phyloP scores from a whole-genome alignment of 805 yeast genomes.

The Tetrapisispora phaffii region DNA sequence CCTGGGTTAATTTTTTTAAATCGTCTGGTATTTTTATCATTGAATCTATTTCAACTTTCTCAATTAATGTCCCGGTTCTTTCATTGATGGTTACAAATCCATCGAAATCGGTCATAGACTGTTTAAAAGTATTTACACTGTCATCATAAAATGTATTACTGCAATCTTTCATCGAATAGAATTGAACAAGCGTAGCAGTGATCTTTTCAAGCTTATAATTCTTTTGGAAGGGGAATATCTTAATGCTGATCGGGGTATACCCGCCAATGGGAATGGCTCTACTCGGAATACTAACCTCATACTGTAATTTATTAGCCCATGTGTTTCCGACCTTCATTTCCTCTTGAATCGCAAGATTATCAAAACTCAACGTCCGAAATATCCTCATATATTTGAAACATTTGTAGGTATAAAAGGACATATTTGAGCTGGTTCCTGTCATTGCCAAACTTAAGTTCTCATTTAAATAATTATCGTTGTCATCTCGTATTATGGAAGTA shows the following conservation, averaged over 20 bases:
- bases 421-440: not conserved
- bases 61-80: slow-evolving; percentile 29
- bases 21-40: slow-evolving; percentile 57
- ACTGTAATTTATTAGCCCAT: slow-evolving; percentile 84
- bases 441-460: not conserved
- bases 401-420: not conserved
- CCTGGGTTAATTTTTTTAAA: slow-evolving; percentile 68
- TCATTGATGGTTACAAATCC: slow-evolving; percentile 30
- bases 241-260: slow-evolving; percentile 53
- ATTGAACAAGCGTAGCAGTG: slow-evolving; percentile 56
- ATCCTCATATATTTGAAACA: slow-evolving; percentile 56
- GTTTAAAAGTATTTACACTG: slow-evolving; percentile 51
- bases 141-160: slow-evolving; percentile 46
- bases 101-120: slow-evolving; percentile 36
- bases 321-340: slow-evolving; percentile 85
- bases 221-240: slow-evolving; percentile 68
- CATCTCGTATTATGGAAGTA: slow-evolving; percentile 18
- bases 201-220: slow-evolving; percentile 65
- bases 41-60: slow-evolving; percentile 56
- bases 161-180: slow-evolving; percentile 47
- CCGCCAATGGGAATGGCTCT: slow-evolving; percentile 85
- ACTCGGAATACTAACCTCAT: slow-evolving; percentile 74
- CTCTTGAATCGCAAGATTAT: slow-evolving; percentile 51
- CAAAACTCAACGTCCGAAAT: slow-evolving; percentile 72
- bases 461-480: not conserved